Base-by-base conservation (phyloP, 805 yeast genomes). In the Hemisphaericaspora nanyangensis region DNA sequence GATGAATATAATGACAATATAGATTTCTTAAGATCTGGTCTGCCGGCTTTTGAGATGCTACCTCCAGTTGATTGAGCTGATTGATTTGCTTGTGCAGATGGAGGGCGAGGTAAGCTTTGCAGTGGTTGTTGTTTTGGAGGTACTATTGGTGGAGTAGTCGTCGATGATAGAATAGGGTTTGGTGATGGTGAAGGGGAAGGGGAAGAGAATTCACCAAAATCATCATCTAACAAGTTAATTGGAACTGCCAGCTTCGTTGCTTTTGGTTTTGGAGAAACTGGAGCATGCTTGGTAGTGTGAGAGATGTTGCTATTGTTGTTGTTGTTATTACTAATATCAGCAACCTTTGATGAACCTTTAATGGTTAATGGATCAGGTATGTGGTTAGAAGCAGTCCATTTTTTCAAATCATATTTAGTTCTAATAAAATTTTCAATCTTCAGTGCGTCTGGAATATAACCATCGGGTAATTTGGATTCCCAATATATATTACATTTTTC, bases 21-120 rank as follows among this genome's bases (percentile, higher is more conserved):
- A 1, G 96, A 87, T 63, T 87, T 87, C 56, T 93, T 93, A 60
- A 93, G 72, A 54, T 91, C 97, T 3, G 93, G 91, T 54, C 96
- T 74, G 25, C 59, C 58, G 10, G 17, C 26, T 29, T 45, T 45
- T 16, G 37, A 29, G 36, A 55, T 44, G 37, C 65, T 58, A 13
- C 65, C 65, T 17, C 68, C 66, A 4, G 68, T 59, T n/a, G 61
- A 51, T 39, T 61, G 66, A 3, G 67, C 60, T 4, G 65, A 56
- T 43, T 52, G 60, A 6, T 39, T 24, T 35, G 25, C 7, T 11
- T 25, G 17, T 12, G 53, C 16, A 31, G 50, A 31, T 25, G 49
- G 18, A 17, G 53, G 39, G 35, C 29, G 29, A 33, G 17, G 6
- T 7, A 16, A 18, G n/a, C n/a, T n/a, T n/a, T n/a, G n/a, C n/a